Evolutionary conservation across 2,329 filamentous ascomycete species (phyloP), one percentile per base, ranked within the genome.

Genomic region (Aureobasidium mangrovei): DNA sequence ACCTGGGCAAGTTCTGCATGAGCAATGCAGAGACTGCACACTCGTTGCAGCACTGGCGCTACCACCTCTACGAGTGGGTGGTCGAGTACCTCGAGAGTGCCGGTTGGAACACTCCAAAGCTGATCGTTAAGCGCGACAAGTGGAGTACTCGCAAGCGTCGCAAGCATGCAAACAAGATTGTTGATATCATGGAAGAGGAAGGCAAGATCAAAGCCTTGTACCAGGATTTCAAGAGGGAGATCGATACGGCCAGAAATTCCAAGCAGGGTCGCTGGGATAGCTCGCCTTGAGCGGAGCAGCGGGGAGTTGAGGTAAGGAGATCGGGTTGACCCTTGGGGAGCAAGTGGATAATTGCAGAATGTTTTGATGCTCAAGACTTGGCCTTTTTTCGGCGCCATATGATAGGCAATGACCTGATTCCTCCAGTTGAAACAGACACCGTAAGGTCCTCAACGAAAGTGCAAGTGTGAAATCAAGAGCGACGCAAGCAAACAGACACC

Each of bases 21-120:
- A 69, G 71, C 32, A 85, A 84, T 60, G 86, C 87, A 0, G 75
- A 82, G 59, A 83, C 83, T 38, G 84, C 85, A 0, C 87, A 91
- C 63, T 78, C 77, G 1, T 75, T 91, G 3, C 77, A 82, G 4
- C 88, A 93, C 69, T 91, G 88, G 88, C 84, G 84, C 55, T 80
- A 79, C 57, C 79, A 83, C 43, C 79, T 91, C n/a, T 84, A 86
- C 63, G 77, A 84, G 59, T 86, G 80, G 77, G 83, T 91, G 0
- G 74, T 85, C 27, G 75, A 77, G 29, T 80, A 79, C 52, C 78
- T 93, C 0, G 68, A 75, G 27, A 67, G 67, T 1, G 74, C 83
- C 56, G 82, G 81, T 0, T 77, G 84, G 59, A 74, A 85, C 58
- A 72, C 71, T 0, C 70, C 81, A 1, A 69, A 77, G 8, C 77